phyloP scores from a whole-genome alignment of 2,329 filamentous ascomycete genomes.

The Penicillium fuscoglaucum region DNA sequence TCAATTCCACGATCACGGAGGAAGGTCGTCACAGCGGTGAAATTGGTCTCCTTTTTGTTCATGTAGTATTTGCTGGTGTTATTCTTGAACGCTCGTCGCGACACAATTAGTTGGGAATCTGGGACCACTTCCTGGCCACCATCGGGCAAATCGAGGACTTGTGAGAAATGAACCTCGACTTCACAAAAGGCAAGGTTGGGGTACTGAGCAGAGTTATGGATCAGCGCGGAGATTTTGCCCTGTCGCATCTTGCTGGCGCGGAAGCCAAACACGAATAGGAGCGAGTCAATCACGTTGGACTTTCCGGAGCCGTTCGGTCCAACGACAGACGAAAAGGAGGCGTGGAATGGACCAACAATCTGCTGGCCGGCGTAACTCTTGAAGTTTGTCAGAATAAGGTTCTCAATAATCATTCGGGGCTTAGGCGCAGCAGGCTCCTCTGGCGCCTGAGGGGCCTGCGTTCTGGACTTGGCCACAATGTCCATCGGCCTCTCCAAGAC shows the following conservation, averaged over 20 bases:
- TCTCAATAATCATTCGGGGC: conserved; percentile 86
- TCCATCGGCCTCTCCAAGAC: conserved; percentile 88
- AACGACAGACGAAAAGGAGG: conserved; percentile 96
- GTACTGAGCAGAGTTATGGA: conserved; percentile 90
- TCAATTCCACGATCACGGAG: conserved; percentile 88
- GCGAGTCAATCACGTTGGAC: conserved; percentile 96
- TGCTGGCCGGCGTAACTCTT: conserved; percentile 97
- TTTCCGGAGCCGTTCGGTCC: conserved; percentile 98
- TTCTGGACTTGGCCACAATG: conserved; percentile 84
- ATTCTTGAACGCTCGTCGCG: conserved; percentile 92
- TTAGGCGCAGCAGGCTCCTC: conserved; percentile 77
- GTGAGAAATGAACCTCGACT: conserved; percentile 93
- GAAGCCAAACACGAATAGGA: conserved; percentile 99
- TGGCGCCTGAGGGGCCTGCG: conserved; percentile 61
- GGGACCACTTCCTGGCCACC: conserved; percentile 76
- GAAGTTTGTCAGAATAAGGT: conserved; percentile 92
- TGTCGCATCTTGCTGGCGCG: conserved; percentile 99
- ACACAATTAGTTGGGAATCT: conserved; percentile 82
- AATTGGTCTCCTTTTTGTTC: conserved; percentile 84
- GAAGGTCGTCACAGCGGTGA: conserved; percentile 84
- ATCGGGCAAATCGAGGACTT: conserved; percentile 83
- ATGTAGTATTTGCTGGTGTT: conserved; percentile 99
- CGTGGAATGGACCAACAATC: conserved; percentile 93
- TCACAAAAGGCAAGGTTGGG: conserved; percentile 89
- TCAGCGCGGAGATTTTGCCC: conserved; percentile 94